Evolutionary conservation across 768 basidiomycete species (phyloP).

Genomic region (Lactifluus hygrophoroides): DNA sequence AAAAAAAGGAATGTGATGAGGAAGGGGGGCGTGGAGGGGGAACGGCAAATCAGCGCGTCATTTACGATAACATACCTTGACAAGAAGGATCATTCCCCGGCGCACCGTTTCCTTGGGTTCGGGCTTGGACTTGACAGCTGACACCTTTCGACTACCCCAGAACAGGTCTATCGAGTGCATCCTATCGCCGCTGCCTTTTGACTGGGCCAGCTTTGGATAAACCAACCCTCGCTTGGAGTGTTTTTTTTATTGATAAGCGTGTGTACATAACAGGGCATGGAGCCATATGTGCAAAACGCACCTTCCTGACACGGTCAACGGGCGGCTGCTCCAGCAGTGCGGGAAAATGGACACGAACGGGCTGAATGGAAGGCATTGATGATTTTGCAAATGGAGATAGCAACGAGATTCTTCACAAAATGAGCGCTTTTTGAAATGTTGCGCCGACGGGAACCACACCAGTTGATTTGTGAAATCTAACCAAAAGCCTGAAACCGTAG

Average conservation of each 20-base stretch:
- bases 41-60: not conserved
- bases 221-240: constrained; percentile 23
- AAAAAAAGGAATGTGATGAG: not conserved
- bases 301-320: constrained; percentile 28
- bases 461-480: constrained; percentile 6
- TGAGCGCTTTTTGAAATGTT: constrained; percentile 6
- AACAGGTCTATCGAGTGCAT: constrained; percentile 30
- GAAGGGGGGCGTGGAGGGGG: not conserved
- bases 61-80: constrained; percentile 2
- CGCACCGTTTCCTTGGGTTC: constrained; percentile 1
- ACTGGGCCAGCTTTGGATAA: constrained; percentile 37
- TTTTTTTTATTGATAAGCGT: constrained; percentile 11
- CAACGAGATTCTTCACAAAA: constrained; percentile 7
- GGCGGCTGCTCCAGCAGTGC: constrained; percentile 28
- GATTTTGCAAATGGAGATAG: constrained; percentile 16
- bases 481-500: constrained; percentile 6
- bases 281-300: constrained; percentile 15
- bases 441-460: constrained; percentile 3
- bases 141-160: constrained; percentile 30
- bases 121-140: constrained; percentile 20
- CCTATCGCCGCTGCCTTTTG: constrained; percentile 29
- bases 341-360: constrained; percentile 28
- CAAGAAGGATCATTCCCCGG: not conserved
- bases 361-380: constrained; percentile 19
- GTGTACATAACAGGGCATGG: constrained; percentile 1